These are phyloP conservation scores for Puccinia horiana DNA, from an alignment of 1,284 basidiomycete species.

Conservation along the genomic window DNA sequence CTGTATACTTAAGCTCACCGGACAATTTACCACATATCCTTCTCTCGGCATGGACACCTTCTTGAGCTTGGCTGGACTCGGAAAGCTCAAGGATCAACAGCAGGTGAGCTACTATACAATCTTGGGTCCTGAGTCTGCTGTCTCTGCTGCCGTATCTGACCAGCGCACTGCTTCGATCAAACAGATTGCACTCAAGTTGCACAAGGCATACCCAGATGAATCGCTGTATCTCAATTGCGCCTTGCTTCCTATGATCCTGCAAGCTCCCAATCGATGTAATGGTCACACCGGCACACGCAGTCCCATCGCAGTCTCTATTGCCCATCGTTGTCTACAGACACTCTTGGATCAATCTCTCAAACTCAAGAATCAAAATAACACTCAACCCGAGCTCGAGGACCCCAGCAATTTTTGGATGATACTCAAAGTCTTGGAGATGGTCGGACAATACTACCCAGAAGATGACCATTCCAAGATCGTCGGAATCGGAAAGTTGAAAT, in stretches of 20 bases:
- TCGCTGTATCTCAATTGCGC: conserved; percentile 29
- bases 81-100: conserved; percentile 18
- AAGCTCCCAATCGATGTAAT: conserved; percentile 19
- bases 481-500: conserved; percentile 31
- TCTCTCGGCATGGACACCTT: conserved; percentile 10
- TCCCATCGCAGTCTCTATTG: conserved; percentile 36
- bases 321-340: conserved; percentile 42
- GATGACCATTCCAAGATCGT: conserved; percentile 26
- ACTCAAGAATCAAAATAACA: not conserved
- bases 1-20: not conserved
- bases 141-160: not conserved
- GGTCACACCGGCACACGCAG: conserved; percentile 7
- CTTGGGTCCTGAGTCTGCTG: too few species aligned
- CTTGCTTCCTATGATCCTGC: conserved; percentile 29
- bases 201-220: conserved; percentile 44
- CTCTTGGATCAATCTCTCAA: conserved; percentile 15
- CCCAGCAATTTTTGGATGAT: conserved; percentile 40
- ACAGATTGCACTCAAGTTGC: conserved; percentile 38
- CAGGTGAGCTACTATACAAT: not conserved
- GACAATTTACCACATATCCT: not conserved
- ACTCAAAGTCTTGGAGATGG: conserved; percentile 36
- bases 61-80: not conserved
- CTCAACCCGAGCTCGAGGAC: conserved; percentile 17
- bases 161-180: not conserved
- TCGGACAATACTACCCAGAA: conserved; percentile 17